Percentiles rank a stretch among this genome's conserved stretches.
Conservation (phyloP, 129 eudicot genomes). For the Artemisia tridentata region DNA sequence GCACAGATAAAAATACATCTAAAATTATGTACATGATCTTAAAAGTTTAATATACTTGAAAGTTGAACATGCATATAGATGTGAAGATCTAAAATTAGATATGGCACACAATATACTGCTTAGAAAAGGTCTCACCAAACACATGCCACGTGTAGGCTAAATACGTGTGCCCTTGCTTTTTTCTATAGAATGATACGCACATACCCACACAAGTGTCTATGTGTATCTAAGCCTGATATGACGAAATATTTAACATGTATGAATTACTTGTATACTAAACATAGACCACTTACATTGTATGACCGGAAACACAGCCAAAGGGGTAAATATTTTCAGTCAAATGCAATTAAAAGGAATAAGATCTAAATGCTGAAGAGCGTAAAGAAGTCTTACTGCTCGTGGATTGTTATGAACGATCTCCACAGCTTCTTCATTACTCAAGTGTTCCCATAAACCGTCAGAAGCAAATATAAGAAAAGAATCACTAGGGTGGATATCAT, state of each 20-base stretch:
- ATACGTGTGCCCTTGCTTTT: background rate
- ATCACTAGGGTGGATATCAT: conserved; percentile 61
- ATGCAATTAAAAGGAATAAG: background rate
- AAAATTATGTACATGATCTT: background rate
- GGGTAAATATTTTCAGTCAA: background rate
- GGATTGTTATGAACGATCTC: conserved; percentile 68
- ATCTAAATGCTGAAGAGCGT: background rate
- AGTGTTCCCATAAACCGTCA: conserved; percentile 82
- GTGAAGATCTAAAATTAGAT: background rate
- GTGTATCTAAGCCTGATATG: conserved; percentile 8
- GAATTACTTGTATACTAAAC: conserved; percentile 2
- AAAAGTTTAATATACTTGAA: background rate
- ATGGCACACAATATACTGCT: background rate
- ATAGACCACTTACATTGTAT: conserved; percentile 5
- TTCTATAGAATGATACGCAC: conserved; percentile 7
- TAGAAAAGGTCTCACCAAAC: background rate
- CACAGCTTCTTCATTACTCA: conserved; percentile 69
- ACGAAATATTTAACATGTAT: background rate
- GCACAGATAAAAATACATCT: background rate
- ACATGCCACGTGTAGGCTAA: background rate
- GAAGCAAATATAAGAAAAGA: conserved; percentile 75
- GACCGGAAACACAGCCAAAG: conserved; percentile 1
- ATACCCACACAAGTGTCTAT: background rate
- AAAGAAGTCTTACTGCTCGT: conserved; percentile 44
- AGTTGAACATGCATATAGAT: background rate